Base-by-base conservation (phyloP, 2,329 filamentous ascomycete species). In the Colletotrichum sp. region DNA sequence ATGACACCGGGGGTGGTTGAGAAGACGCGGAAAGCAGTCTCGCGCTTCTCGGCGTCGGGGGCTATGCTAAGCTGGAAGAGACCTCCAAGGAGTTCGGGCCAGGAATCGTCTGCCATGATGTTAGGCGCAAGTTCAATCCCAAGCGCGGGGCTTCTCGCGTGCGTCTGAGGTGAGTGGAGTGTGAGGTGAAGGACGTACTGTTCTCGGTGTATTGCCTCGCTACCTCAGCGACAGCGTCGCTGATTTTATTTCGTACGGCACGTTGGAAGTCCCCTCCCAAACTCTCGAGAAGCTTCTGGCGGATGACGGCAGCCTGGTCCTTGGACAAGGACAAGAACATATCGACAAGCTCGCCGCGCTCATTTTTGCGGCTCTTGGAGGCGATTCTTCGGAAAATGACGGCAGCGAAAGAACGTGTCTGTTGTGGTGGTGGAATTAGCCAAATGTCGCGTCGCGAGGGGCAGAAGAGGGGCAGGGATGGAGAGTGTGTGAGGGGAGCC, bases 211-310 rank as follows among this genome's bases (percentile, higher is more conserved):
- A 98, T 87, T 99, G 96, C 81, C 97, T 93, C 60, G 96, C 97
- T 76, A 99, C 90, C 86, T 99, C 97, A 28, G 97, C 97, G 77
- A 99, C 94, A n/a, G 96, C 96, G 86, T 99, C 97, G 80, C 96
- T 97, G 83, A 99, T 94, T 86, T 99, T 99, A 87, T 98, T 97
- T 81, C 97, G 91, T 63, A 98, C 94, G 52, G 91, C 88, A 77
- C 93, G 91, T 77, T 94, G 91, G 26, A 91, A 88, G 86, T 99
- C 97, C 77, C 88, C 89, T 74, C 92, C 92, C 69, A 98, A 89
- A 68, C 92, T 93, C 81, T 96, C 91, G 57, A 99, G 90, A 74
- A 99, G 88, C 85, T 96, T 98, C 81, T 94, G 91, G 79, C 96
- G 93, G 81, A 99, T 98, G 64, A 92, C 93, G 66, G 92, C 88